Evolutionary conservation across 2,329 filamentous ascomycete species (phyloP).

Genomic region (Nemania serpens): DNA sequence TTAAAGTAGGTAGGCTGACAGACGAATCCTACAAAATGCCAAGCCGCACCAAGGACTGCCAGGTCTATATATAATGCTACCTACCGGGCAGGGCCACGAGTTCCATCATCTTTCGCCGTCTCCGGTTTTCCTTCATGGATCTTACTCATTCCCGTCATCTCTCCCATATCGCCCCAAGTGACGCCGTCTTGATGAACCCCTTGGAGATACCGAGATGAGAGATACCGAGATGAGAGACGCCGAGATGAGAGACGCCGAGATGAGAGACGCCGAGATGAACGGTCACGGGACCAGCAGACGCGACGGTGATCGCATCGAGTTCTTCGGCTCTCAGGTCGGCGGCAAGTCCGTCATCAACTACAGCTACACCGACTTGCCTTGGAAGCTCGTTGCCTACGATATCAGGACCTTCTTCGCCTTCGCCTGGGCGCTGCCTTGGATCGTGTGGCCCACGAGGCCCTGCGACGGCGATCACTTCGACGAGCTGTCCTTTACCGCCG

Average conservation of each 20-base stretch:
- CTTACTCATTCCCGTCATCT: too few relatives aligned
- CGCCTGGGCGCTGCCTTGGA: slow-evolving; percentile 61
- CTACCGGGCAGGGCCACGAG: too few relatives aligned
- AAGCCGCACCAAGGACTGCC: slow-evolving; percentile 4
- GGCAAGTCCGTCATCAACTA: slow-evolving; percentile 63
- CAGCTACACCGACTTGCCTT: slow-evolving; percentile 62
- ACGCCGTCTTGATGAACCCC: too few relatives aligned
- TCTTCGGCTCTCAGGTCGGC: slow-evolving; percentile 64
- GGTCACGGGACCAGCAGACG: slow-evolving; percentile 12
- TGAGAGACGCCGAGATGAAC: slow-evolving; percentile 1
- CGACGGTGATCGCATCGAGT: slow-evolving; percentile 47
- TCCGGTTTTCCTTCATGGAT: neutral
- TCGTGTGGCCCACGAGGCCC: slow-evolving; percentile 63
- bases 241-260: neutral
- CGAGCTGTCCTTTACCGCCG: slow-evolving; percentile 64
- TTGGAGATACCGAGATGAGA: too few relatives aligned
- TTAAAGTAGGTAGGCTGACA: neutral
- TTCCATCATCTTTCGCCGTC: too few relatives aligned
- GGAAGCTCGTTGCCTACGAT: slow-evolving; percentile 56
- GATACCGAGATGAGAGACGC: too few relatives aligned
- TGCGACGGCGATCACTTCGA: slow-evolving; percentile 59
- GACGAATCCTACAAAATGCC: slow-evolving; percentile 12
- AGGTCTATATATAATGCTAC: too few relatives aligned
- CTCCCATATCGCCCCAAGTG: too few relatives aligned
- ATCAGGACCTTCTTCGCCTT: slow-evolving; percentile 61